Base-by-base conservation (phyloP, 345 rosid species). In the Populus ilicifolia region DNA sequence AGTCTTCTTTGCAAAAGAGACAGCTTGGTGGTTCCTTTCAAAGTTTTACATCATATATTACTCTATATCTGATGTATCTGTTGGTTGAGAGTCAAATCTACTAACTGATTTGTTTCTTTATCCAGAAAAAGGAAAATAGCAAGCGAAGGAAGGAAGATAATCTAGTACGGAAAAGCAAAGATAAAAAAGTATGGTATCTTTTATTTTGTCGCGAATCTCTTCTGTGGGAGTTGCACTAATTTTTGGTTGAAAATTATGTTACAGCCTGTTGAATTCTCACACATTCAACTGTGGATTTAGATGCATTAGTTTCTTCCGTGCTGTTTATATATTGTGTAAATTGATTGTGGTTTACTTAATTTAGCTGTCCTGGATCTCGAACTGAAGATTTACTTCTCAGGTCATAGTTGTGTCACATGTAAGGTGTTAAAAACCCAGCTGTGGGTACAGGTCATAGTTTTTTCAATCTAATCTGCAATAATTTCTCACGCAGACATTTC, bases 91-190 rank as follows among this genome's bases (percentile, higher is more conserved):
- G 33, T 43, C 18, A 61, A 76, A 59, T 38, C 0, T 52, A 17
- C 63, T 23, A 10, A 73, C 16, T 67, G 35, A 67, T 77, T 52
- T 50, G n/a, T 72, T 81, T 71, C 71, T 56, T 72, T 81, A 39
- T 78, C 17, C 88, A 92, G 94, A 90, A 82, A 78, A 92, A 91
- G 67, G 94, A 89, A 80, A 85, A 46, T 59, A 79, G 87, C 82
- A 94, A 92, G 91, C 87, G 90, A 79, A 91, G 91, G 84, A 94
- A 89, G 77, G 88, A 91, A 69, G 92, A 91, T 52, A 84, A 76
- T 77, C 80, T 80, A 50, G 65, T 79, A 21, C 87, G 87, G 83
- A 91, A 80, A 86, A 82, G 64, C 79, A 90, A 86, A 82, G 93
- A 92, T 67, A 88, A 81, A 79, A 88, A 91, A 92, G 96, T 94